phyloP scores from a whole-genome alignment of 306 rosid species.

The Corylus heterophylla region DNA sequence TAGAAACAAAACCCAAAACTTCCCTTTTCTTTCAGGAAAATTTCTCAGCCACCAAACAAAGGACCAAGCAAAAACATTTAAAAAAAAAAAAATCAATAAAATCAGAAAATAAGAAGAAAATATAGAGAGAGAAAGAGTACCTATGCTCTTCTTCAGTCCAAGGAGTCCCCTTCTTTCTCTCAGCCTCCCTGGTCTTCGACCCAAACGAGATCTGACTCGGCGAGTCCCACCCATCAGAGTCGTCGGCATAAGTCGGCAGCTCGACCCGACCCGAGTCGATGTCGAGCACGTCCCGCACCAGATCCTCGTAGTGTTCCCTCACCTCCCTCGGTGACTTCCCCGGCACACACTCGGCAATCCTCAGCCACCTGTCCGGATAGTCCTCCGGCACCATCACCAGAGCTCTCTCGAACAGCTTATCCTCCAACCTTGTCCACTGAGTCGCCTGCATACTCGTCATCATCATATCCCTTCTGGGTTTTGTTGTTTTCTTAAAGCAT shows the following conservation, averaged over 20 bases:
- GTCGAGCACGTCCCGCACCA: slow-evolving; percentile 66
- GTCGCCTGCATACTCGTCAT: slow-evolving; percentile 28
- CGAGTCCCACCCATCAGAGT: slow-evolving; percentile 55
- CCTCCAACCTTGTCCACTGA: slow-evolving; percentile 71
- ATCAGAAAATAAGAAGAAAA: not conserved
- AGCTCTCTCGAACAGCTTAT: slow-evolving; percentile 81
- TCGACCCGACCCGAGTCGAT: slow-evolving; percentile 81
- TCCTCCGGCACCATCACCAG: slow-evolving; percentile 56
- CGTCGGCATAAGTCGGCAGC: slow-evolving; percentile 67
- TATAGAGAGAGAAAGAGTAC: slow-evolving; percentile 32
- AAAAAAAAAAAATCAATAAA: not conserved
- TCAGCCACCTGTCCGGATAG: slow-evolving; percentile 66
- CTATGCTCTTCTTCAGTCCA: slow-evolving; percentile 92
- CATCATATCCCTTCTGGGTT: slow-evolving; percentile 35
- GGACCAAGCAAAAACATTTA: not conserved
- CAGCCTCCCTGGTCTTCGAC: slow-evolving; percentile 50
- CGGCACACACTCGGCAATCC: slow-evolving; percentile 59
- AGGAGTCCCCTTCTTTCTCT: slow-evolving; percentile 86
- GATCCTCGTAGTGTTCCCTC: slow-evolving; percentile 54
- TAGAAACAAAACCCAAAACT: not conserved
- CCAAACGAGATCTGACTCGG: slow-evolving; percentile 69
- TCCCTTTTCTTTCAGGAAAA: not conserved
- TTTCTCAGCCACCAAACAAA: slow-evolving; percentile 21
- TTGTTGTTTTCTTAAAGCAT: slow-evolving; percentile 1
- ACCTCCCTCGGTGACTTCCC: slow-evolving; percentile 60